Percentiles rank a stretch among this genome's conserved stretches.
Evolutionary conservation across 441 rosid species (phyloP).

Genomic region (Populus tomentosa): DNA sequence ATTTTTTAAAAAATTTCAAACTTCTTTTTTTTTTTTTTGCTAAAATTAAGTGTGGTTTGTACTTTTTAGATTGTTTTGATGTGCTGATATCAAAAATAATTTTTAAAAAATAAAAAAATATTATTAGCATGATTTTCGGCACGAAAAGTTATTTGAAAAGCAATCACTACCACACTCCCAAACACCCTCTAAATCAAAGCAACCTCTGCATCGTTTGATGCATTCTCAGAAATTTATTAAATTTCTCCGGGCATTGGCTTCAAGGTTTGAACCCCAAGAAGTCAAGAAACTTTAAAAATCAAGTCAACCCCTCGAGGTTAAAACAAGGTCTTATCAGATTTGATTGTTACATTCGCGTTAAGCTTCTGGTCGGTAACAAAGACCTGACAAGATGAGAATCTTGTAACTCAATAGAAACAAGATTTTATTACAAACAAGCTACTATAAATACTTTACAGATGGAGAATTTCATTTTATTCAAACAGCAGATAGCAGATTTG

Average conservation of each 20-base stretch:
- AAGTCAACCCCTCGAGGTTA: not conserved
- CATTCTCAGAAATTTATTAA: not conserved
- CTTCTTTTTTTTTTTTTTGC: too few relatives aligned
- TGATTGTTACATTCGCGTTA: not conserved
- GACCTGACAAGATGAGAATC: not conserved
- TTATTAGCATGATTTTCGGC: too few relatives aligned
- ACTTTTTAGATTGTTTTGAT: too few relatives aligned
- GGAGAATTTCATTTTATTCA: conserved; percentile 1
- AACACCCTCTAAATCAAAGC: not conserved
- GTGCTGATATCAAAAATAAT: too few relatives aligned
- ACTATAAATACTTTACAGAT: not conserved
- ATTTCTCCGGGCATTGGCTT: not conserved
- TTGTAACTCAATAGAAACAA: not conserved
- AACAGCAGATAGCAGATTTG: not conserved
- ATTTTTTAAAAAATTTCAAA: too few relatives aligned
- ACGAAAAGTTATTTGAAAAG: too few relatives aligned
- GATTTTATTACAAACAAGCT: not conserved
- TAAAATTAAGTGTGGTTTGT: too few relatives aligned
- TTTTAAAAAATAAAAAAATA: too few relatives aligned
- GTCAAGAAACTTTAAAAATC: not conserved
- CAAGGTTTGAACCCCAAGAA: not conserved
- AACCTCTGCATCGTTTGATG: not conserved
- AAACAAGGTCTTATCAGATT: not conserved
- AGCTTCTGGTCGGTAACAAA: too few relatives aligned
- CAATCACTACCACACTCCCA: too few relatives aligned